These are phyloP conservation scores for Tetrastigma voinierianum DNA, from an alignment of 164 flowering plant species.

Conservation along the genomic window DNA sequence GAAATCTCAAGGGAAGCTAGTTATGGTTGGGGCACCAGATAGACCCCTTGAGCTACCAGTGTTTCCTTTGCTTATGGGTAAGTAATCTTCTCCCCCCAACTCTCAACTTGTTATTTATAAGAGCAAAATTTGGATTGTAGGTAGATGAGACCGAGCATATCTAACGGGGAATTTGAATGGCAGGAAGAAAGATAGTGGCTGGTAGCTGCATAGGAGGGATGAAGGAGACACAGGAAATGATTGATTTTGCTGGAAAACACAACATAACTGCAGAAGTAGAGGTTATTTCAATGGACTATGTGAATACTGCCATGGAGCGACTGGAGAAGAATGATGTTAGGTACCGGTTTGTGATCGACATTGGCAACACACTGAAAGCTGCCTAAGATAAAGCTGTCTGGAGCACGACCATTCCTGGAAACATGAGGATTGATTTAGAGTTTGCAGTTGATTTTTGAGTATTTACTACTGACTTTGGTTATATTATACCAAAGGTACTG, in stretches of 20 bases:
- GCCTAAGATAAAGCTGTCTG: not conserved
- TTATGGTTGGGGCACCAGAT: constrained; percentile 56
- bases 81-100: not conserved
- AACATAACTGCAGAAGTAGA: constrained; percentile 37
- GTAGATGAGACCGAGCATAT: too few species aligned
- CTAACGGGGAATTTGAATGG: not conserved
- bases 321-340: constrained; percentile 37
- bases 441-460: not conserved
- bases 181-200: constrained; percentile 37
- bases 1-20: constrained; percentile 49
- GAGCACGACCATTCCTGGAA: too few species aligned
- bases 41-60: constrained; percentile 44
- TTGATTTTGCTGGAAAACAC: constrained; percentile 39
- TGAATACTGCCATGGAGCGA: constrained; percentile 48
- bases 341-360: constrained; percentile 43
- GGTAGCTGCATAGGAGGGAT: constrained; percentile 41
- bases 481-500: too few species aligned
- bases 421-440: not conserved
- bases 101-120: too few species aligned
- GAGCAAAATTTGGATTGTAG: too few species aligned
- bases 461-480: too few species aligned
- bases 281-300: constrained; percentile 41
- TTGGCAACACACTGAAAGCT: constrained; percentile 32
- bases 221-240: constrained; percentile 47
- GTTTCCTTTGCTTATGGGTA: constrained; percentile 47